Base-by-base conservation (phyloP, 2,329 filamentous ascomycete species). In the Plectosphaerella cucumerina region DNA sequence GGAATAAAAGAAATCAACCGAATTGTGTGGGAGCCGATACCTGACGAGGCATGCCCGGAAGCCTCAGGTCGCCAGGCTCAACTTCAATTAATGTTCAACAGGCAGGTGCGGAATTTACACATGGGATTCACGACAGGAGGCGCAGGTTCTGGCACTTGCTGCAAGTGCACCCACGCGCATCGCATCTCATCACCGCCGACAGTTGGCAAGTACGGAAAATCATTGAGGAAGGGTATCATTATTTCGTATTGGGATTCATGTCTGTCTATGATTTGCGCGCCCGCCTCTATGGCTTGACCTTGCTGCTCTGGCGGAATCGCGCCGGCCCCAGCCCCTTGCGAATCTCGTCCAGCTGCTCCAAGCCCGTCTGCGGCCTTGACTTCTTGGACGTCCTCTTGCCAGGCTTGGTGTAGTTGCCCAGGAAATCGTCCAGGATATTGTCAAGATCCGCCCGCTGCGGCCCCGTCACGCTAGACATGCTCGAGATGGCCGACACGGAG, bases 311-410 rank as follows among this genome's bases (percentile, higher is more conserved):
- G 17, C 63, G 64, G 51, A 96, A 67, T 53, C 84, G 82, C 26
- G 91, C 87, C 22, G 89, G 88, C 0, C 93, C 93, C 51, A 97
- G 69, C 6, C 84, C 89, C 56, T 81, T 80, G 49, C 94, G 79
- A 48, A 99, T 86, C 70, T 97, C 93, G 58, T 97, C 94, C 53
- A 97, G 75, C 74, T 97, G 90, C 69, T 89, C 85, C 57, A 97
- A 77, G 1, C 94, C 94, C 53, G 81, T 89, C 65, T 88, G 86
- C 57, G 87, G 84, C 64, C 87, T 89, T 17, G 86, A 86, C 70
- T 92, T 90, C 73, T 92, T 93, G 18, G 90, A 81, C 11, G 78
- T 75, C 66, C 85, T 86, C 72, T 90, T 91, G 2, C 87, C 87
- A 21, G 79, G 79, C 69, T 84, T 86, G 10, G 82, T 82, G 64